Evolutionary conservation across 345 rosid species (phyloP).

Genomic region (Gossypium longicalyx): DNA sequence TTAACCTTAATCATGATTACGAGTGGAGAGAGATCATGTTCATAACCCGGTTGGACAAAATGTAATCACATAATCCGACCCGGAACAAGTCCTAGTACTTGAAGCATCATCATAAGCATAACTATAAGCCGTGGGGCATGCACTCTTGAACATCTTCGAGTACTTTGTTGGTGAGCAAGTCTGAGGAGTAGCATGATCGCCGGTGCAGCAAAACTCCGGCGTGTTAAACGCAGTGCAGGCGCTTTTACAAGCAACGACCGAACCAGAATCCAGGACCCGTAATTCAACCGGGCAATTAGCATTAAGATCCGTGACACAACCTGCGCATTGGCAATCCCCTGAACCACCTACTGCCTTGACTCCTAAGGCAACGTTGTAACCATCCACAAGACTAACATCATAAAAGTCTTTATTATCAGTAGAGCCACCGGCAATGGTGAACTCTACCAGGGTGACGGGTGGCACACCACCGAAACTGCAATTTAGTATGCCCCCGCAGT

Average conservation of each 20-base stretch:
- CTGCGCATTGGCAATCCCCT: slow-evolving; percentile 77
- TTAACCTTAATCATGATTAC: too few species aligned
- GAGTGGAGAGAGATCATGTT: background rate
- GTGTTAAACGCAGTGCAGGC: slow-evolving; percentile 73
- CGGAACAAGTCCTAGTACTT: slow-evolving; percentile 78
- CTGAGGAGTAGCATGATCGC: slow-evolving; percentile 58
- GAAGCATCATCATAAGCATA: slow-evolving; percentile 88
- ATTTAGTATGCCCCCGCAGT: slow-evolving; percentile 63
- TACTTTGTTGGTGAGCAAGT: slow-evolving; percentile 73
- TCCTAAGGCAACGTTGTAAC: slow-evolving; percentile 75
- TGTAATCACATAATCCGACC: slow-evolving; percentile 69
- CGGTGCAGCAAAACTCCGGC: slow-evolving; percentile 85
- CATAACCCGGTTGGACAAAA: slow-evolving; percentile 49
- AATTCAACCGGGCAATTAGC: slow-evolving; percentile 56
- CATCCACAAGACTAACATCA: slow-evolving; percentile 88
- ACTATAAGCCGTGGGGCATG: slow-evolving; percentile 85
- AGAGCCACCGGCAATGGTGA: slow-evolving; percentile 48
- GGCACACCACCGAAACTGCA: slow-evolving; percentile 76
- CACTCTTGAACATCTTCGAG: slow-evolving; percentile 69
- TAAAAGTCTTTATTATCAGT: slow-evolving; percentile 67
- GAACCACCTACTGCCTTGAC: slow-evolving; percentile 57
- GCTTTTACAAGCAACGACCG: slow-evolving; percentile 72
- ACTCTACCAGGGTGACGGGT: slow-evolving; percentile 64
- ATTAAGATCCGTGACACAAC: slow-evolving; percentile 69
- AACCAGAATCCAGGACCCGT: slow-evolving; percentile 41